Conservation (phyloP, 345 rosid species). For the Rhizophora apiculata region DNA sequence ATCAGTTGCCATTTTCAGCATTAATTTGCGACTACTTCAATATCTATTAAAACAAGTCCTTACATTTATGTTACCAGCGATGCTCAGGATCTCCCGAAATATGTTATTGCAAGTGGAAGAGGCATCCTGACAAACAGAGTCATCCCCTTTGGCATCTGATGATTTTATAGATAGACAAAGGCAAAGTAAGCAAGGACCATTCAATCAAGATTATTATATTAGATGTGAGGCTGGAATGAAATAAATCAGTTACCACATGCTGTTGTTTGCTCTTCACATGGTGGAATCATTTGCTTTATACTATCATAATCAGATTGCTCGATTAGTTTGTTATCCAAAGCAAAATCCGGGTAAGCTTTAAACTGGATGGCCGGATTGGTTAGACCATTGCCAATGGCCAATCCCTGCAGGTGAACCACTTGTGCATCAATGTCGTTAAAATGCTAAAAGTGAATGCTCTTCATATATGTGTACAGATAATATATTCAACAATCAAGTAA, state of each 20-base stretch:
- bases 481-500: no score
- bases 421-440: neutral
- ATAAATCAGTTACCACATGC: conserved; percentile 49
- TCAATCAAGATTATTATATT: neutral
- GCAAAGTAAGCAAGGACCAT: neutral
- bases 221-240: neutral
- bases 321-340: conserved; percentile 57
- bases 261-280: conserved; percentile 38
- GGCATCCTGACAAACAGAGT: conserved; percentile 31
- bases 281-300: conserved; percentile 38
- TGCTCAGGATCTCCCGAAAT: conserved; percentile 27
- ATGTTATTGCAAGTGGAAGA: conserved; percentile 38
- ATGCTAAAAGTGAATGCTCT: neutral
- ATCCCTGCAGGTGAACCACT: conserved; percentile 44
- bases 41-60: conserved; percentile 16
- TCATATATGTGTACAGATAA: no score
- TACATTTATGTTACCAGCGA: conserved; percentile 48
- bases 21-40: neutral
- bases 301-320: conserved; percentile 36
- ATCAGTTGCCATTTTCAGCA: no score
- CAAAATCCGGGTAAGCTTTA: conserved; percentile 70
- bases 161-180: neutral
- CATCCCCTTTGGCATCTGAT: conserved; percentile 44
- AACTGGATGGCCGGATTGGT: conserved; percentile 76
- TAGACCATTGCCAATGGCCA: conserved; percentile 90